Evolutionary conservation across 768 basidiomycete genomes (phyloP), one percentile per base, ranked within the genome.

Genomic region (Agaricus blazei): DNA sequence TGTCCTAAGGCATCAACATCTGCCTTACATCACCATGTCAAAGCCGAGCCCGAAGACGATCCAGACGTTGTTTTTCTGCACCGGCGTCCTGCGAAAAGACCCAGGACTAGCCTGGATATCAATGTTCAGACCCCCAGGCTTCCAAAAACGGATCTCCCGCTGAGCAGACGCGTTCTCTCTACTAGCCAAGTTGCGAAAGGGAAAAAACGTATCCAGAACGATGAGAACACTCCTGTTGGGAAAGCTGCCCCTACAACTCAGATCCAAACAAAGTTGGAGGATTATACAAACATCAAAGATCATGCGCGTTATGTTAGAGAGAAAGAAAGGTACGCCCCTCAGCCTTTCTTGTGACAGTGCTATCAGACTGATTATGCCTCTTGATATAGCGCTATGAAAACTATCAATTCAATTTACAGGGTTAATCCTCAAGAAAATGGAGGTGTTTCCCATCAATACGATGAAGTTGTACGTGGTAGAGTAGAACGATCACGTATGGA

Each of bases 381-480:
- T n/a, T 45, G 26, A 28, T 45, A 36, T 40, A 72, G 72, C 8
- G 63, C 60, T 37, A 64, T 71, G 9, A 68, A 65, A 27, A 80
- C 83, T 2, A 83, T 89, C 62, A 89, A 86, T 60, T 75, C 82
- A 5, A 66, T 72, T 8, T 93, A 82, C 65, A 79, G 80, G 52
- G 87, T 95, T 49, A 76, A 89, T 59, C 80, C 83, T 3, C 69
- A 70, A 7, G 72, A 69, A 36, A 96, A 96, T 64, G 73, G 76
- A 0, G 93, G 90, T 0, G 45, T 82, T 9, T 70, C 73, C 42
- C 87, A 79, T 65, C 83, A 85, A 60, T 96, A 79, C 62, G 87
- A 93, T 43, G 84, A 86, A 48, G 90, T 92, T 14, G 87, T 91
- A 11, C 75, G 93, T 27, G 75, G 73, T 40, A 86, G 78, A 62